Base-by-base conservation (phyloP, 768 basidiomycete genomes). In the Phallus indusiatus region DNA sequence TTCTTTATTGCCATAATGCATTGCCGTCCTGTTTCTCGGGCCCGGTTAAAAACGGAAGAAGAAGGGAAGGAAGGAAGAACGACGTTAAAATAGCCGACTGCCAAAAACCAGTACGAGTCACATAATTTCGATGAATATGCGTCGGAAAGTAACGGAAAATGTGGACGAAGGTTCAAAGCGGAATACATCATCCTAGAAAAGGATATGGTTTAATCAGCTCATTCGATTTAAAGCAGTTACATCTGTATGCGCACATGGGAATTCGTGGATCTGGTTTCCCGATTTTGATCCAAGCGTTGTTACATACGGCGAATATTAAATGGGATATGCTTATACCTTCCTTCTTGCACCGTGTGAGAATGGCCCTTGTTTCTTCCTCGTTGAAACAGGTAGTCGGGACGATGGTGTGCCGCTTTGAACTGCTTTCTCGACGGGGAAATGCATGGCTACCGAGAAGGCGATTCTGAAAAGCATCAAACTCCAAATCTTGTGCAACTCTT, bases 61-160 rank as follows among this genome's bases (percentile, higher is more conserved):
- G 86, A 84, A 22, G 88, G 66, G 72, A 91, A 88, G 18, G 78
- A 74, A 0, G 90, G 89, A 8, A 94, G 81, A 57, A 90, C 73
- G 64, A 94, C 77, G 70, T 90, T 91, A 76, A 86, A 88, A 72
- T 87, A 89, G 4, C 85, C 83, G 58, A 89, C 81, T n/a, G 85
- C 81, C 35, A 90, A 76, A 74, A 84, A 88, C 84, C 86, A 90
- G 73, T 88, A 88, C 11, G 88, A 90, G 61, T 79, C 77, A 37
- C 10, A n/a, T 42, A 42, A 14, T 42, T 42, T 42, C 12, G 42
- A 42, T 42, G 42, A 42, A 42, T n/a, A 42, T 12, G 12, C 42
- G 12, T 47, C 11, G 63, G 78, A 73, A 18, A 74, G 66, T 2
- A 75, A 66, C 35, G 53, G 71, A 37, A 74, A 64, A 66, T 81